Percentiles rank a stretch among this genome's conserved stretches.
These are phyloP conservation scores for Leishmania braziliensis DNA, from an alignment of 208 protist species.

Conservation along the genomic window DNA sequence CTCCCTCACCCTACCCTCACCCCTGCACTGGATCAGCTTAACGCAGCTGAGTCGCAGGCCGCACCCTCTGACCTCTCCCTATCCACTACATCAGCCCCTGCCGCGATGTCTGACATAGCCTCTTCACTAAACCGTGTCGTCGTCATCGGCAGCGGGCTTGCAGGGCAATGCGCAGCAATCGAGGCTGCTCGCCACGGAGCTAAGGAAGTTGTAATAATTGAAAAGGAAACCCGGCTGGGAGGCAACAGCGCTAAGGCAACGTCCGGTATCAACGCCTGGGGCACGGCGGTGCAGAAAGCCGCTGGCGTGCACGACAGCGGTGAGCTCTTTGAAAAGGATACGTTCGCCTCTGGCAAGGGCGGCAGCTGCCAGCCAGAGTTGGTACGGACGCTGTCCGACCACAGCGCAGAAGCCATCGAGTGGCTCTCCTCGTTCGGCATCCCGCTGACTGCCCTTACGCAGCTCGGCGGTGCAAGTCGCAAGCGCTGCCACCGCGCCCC, in stretches of 20 bases:
- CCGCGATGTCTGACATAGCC: slow-evolving; percentile 42
- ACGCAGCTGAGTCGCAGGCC: slow-evolving; percentile 45
- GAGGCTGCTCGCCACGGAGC: slow-evolving; percentile 78
- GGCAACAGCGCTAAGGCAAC: slow-evolving; percentile 97
- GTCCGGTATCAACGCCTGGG: slow-evolving; percentile 95
- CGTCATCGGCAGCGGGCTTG: slow-evolving; percentile 83
- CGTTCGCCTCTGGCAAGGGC: slow-evolving; percentile 61
- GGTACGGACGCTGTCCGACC: slow-evolving; percentile 79
- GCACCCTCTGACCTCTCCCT: slow-evolving; percentile 23
- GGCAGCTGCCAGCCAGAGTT: slow-evolving; percentile 72
- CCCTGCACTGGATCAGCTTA: slow-evolving; percentile 21
- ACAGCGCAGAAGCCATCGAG: slow-evolving; percentile 69
- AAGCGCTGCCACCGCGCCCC: slow-evolving; percentile 88
- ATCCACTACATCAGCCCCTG: slow-evolving; percentile 39
- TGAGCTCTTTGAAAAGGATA: slow-evolving; percentile 83
- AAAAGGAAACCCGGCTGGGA: slow-evolving; percentile 90
- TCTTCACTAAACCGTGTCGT: slow-evolving; percentile 62
- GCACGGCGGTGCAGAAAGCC: slow-evolving; percentile 82
- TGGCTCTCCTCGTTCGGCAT: slow-evolving; percentile 87
- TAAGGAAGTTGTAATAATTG: slow-evolving; percentile 84
- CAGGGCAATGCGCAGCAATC: slow-evolving; percentile 80
- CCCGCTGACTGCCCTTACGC: slow-evolving; percentile 78
- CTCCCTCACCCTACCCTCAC: slow-evolving; percentile 6
- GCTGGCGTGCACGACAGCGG: slow-evolving; percentile 56
- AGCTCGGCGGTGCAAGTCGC: slow-evolving; percentile 90